Percentiles rank a stretch among this genome's conserved stretches.
Evolutionary conservation across 352 stramenopile genomes (phyloP).

Genomic region (Pythium coloratum): DNA sequence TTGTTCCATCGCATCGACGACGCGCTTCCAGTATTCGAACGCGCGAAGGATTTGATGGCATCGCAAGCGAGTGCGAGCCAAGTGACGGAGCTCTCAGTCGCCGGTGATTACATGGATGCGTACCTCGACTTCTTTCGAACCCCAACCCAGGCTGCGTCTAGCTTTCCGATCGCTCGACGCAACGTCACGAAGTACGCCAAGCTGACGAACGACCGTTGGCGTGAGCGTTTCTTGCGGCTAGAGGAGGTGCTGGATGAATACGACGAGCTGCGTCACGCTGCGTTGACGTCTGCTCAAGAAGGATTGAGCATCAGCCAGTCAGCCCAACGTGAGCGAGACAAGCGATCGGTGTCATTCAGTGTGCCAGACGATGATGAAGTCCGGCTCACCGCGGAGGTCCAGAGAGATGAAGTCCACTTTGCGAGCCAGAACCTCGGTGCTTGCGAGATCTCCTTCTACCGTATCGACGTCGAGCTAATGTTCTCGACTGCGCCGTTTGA

Average conservation of each 20-base stretch:
- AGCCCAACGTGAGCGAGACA: not conserved
- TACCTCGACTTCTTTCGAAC: constrained; percentile 62
- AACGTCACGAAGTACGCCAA: constrained; percentile 37
- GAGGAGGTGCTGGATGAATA: constrained; percentile 46
- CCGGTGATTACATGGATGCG: constrained; percentile 57
- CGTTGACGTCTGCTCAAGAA: not conserved
- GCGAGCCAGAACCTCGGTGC: constrained; percentile 32
- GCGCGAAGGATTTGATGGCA: constrained; percentile 16
- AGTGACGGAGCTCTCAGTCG: constrained; percentile 32
- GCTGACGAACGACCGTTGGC: constrained; percentile 48
- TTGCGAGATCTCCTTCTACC: constrained; percentile 55
- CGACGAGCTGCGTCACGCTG: constrained; percentile 28
- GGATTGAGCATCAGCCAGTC: not conserved
- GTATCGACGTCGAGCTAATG: constrained; percentile 68
- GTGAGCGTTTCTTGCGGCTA: constrained; percentile 43
- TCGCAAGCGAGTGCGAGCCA: not conserved
- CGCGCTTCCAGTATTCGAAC: constrained; percentile 37
- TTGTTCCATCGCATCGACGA: constrained; percentile 43
- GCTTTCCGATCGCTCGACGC: constrained; percentile 38
- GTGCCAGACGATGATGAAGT: constrained; percentile 17
- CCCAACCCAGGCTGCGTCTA: constrained; percentile 3
- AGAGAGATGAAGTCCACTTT: constrained; percentile 29
- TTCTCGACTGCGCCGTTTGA: constrained; percentile 68
- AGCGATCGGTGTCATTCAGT: not conserved
- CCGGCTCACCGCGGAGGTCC: constrained; percentile 32